A percentile compares a stretch with the other conserved stretches of the same genome.
phyloP scores from a whole-genome alignment of 129 eudicot genomes.

The Centaurea solstitialis region DNA sequence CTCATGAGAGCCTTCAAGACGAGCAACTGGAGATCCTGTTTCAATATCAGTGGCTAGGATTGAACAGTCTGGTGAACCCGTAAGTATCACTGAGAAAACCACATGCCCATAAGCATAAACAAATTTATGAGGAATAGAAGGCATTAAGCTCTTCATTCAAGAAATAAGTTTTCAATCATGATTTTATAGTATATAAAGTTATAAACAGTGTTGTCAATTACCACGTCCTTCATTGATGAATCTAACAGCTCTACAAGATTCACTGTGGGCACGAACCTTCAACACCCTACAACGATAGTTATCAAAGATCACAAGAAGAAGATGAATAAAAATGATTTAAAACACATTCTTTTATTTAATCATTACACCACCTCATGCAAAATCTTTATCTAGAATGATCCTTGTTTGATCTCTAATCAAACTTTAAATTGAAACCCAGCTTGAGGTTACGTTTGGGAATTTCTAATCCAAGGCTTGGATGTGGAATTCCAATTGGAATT shows the following conservation, averaged over 20 bases:
- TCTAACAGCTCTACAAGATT: constrained; percentile 86
- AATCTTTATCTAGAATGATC: not conserved
- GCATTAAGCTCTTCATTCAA: not conserved
- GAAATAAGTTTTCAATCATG: not conserved
- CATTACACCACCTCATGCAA: not conserved
- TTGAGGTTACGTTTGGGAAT: too few species aligned
- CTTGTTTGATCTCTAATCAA: not conserved
- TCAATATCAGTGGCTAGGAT: constrained; percentile 84
- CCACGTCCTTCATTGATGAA: constrained; percentile 93
- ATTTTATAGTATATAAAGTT: not conserved
- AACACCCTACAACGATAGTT: constrained; percentile 51
- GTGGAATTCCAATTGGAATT: not conserved
- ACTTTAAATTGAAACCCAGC: not conserved
- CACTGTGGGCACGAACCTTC: constrained; percentile 75
- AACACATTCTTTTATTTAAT: not conserved
- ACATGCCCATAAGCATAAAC: not conserved
- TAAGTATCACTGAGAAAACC: constrained; percentile 58
- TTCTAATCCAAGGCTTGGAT: not conserved
- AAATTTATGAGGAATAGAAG: not conserved
- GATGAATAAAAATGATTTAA: not conserved
- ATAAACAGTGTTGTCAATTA: constrained; percentile 27
- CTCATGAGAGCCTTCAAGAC: constrained; percentile 78
- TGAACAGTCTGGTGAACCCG: constrained; percentile 92
- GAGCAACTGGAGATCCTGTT: constrained; percentile 75
- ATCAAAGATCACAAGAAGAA: not conserved